phyloP scores from a whole-genome alignment of 1,139 yeast genomes.

The Sugiyamaella xylanicola region DNA sequence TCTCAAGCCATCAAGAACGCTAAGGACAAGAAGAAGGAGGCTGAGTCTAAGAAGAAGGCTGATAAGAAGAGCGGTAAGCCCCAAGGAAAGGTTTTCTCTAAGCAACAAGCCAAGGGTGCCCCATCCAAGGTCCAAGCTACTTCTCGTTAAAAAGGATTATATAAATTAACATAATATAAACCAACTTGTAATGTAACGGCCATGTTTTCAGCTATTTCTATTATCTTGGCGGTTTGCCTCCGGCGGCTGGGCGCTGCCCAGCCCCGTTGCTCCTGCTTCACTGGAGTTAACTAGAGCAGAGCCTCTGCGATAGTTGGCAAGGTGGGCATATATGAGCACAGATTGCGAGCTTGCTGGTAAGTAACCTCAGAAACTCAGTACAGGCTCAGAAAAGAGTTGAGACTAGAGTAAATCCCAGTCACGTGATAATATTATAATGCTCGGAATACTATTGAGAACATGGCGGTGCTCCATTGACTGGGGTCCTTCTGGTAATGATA shows the following conservation, averaged over 20 bases:
- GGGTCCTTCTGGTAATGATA: too few relatives aligned
- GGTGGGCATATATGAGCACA: too few relatives aligned
- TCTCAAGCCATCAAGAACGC: conserved; percentile 86
- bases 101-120: conserved; percentile 47
- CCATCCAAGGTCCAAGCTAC: conserved; percentile 79
- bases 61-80: conserved; percentile 82
- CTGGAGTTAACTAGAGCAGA: too few relatives aligned
- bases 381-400: too few relatives aligned
- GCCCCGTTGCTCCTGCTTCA: not conserved
- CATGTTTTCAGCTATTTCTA: not conserved
- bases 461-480: too few relatives aligned
- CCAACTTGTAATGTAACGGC: conserved; percentile 12
- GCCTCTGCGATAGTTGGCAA: too few relatives aligned
- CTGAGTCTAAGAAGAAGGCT: conserved; percentile 93
- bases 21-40: conserved; percentile 94
- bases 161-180: conserved; percentile 6
- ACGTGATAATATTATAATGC: too few relatives aligned
- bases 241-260: conserved; percentile 16
- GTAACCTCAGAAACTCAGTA: too few relatives aligned
- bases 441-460: too few relatives aligned
- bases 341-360: too few relatives aligned
- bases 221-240: not conserved
- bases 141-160: conserved; percentile 68
- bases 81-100: conserved; percentile 76
- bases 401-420: too few relatives aligned